phyloP scores from a whole-genome alignment of 1,139 yeast species.

The Yamadazyma membranifaciens region DNA sequence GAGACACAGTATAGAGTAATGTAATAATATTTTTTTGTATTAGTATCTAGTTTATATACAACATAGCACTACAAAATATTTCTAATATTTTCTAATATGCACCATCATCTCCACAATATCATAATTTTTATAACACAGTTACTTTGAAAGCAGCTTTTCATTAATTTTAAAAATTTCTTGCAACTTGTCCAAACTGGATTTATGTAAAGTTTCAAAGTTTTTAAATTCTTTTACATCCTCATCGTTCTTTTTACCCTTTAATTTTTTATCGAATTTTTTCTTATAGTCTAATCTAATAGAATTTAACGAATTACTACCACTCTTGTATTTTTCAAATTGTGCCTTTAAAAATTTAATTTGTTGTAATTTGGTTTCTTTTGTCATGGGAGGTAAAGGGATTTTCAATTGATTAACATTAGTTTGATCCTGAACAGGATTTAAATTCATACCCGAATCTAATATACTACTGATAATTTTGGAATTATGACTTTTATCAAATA shows the following conservation, averaged over 20 bases:
- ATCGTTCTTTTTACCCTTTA: slow-evolving; percentile 57
- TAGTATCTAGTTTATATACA: not conserved
- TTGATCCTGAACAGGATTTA: slow-evolving; percentile 78
- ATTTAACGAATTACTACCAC: slow-evolving; percentile 50
- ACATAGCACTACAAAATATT: no score
- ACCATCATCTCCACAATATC: no score
- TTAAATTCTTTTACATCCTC: slow-evolving; percentile 49
- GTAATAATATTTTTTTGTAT: not conserved
- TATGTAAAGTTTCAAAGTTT: slow-evolving; percentile 68
- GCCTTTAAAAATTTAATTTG: slow-evolving; percentile 60
- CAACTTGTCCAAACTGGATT: slow-evolving; percentile 59
- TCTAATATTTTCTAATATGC: no score
- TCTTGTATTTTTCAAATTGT: slow-evolving; percentile 61
- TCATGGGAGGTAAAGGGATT: slow-evolving; percentile 73
- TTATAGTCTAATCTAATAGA: slow-evolving; percentile 61
- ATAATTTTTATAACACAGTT: no score
- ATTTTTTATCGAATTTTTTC: slow-evolving; percentile 51
- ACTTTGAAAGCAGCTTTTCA: slow-evolving; percentile 36
- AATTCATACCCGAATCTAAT: slow-evolving; percentile 62
- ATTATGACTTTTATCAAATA: slow-evolving; percentile 74
- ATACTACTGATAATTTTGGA: slow-evolving; percentile 71
- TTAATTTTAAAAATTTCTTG: slow-evolving; percentile 57
- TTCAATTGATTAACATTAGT: slow-evolving; percentile 70
- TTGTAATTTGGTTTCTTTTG: slow-evolving; percentile 64
- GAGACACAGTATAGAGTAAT: not conserved